Evolutionary conservation across 371 early-diverging fungal genomes (phyloP).

Genomic region (Mucor sp.): DNA sequence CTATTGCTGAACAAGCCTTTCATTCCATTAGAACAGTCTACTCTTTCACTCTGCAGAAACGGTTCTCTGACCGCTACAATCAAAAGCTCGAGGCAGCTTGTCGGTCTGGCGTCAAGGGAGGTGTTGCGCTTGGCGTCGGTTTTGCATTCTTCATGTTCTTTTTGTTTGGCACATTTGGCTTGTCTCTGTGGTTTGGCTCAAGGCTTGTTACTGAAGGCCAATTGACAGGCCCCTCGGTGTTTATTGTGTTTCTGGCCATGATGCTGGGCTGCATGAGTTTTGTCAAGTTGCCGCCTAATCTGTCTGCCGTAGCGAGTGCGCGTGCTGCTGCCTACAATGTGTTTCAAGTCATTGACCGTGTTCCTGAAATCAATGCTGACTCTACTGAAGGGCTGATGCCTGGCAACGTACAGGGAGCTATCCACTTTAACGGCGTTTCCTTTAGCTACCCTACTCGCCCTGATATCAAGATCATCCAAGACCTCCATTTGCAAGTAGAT

Average conservation of each 20-base stretch:
- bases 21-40: conserved; percentile 84
- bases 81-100: conserved; percentile 54
- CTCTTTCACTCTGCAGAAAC: conserved; percentile 78
- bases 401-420: conserved; percentile 32
- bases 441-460: conserved; percentile 72
- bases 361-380: conserved; percentile 63
- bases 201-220: conserved; percentile 50
- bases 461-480: conserved; percentile 52
- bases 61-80: conserved; percentile 66
- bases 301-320: conserved; percentile 61
- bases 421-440: conserved; percentile 64
- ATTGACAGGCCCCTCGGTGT: conserved; percentile 51
- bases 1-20: conserved; percentile 67
- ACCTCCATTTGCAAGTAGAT: conserved; percentile 60
- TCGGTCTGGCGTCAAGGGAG: conserved; percentile 56
- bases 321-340: conserved; percentile 68
- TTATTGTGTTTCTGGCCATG: conserved; percentile 71
- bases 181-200: conserved; percentile 82
- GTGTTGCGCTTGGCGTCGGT: conserved; percentile 52
- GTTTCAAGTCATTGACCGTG: conserved; percentile 77
- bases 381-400: conserved; percentile 41
- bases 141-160: conserved; percentile 64
- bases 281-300: conserved; percentile 55
- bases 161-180: conserved; percentile 65
- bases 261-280: conserved; percentile 58